phyloP scores from a whole-genome alignment of 805 yeast genomes.

The Kuraishia borneana region DNA sequence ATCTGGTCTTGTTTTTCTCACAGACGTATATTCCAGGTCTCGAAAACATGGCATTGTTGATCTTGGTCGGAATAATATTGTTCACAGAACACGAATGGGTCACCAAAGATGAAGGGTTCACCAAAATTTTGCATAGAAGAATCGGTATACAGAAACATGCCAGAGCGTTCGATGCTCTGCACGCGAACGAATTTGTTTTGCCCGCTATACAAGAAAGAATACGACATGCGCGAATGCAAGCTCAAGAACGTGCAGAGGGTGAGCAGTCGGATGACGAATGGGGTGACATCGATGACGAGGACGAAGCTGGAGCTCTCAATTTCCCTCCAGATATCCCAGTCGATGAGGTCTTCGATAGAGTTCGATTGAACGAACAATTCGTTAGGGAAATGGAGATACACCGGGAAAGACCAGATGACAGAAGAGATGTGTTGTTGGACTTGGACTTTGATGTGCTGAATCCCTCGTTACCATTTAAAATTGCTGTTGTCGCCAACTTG shows the following conservation, averaged over 20 bases:
- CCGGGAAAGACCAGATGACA: too few relatives aligned
- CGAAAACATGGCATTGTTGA: constrained; percentile 24
- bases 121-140: constrained; percentile 41
- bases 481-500: constrained; percentile 1
- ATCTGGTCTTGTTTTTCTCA: background rate
- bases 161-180: constrained; percentile 12
- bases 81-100: constrained; percentile 63
- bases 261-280: constrained; percentile 4
- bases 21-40: constrained; percentile 6
- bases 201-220: background rate
- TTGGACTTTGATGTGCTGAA: constrained; percentile 1
- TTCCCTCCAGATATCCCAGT: too few relatives aligned
- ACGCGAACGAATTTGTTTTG: background rate
- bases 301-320: too few relatives aligned
- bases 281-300: constrained; percentile 1
- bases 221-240: constrained; percentile 6
- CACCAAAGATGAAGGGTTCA: constrained; percentile 57
- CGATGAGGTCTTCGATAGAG: too few relatives aligned
- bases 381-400: constrained; percentile 15
- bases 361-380: constrained; percentile 6
- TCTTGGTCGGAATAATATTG: constrained; percentile 32
- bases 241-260: constrained; percentile 5
- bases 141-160: constrained; percentile 39
- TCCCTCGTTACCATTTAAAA: background rate
- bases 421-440: constrained; percentile 1